Conservation (phyloP, 2,329 filamentous ascomycete species). For the Monosporascus ibericus region DNA sequence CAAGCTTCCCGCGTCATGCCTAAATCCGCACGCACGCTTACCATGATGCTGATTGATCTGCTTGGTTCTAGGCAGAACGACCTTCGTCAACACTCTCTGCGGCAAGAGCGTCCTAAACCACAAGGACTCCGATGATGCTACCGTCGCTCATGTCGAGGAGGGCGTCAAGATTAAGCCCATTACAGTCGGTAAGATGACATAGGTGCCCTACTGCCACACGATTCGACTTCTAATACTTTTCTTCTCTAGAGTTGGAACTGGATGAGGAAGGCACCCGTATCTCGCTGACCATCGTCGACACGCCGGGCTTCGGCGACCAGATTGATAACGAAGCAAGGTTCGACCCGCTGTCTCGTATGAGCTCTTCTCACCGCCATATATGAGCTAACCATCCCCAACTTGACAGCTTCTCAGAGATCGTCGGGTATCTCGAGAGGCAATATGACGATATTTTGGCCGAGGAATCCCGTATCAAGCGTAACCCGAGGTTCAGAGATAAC, state of each 20-base stretch:
- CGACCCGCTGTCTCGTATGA: constrained; percentile 14
- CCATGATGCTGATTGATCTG: constrained; percentile 5
- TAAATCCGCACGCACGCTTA: background rate
- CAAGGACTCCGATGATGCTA: constrained; percentile 89
- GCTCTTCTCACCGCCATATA: constrained; percentile 19
- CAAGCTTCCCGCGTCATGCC: constrained; percentile 4
- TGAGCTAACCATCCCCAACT: background rate
- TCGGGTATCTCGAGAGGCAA: constrained; percentile 96
- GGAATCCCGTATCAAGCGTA: constrained; percentile 99
- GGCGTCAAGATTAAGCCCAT: constrained; percentile 98
- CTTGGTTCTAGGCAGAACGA: constrained; percentile 70
- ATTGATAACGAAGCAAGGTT: constrained; percentile 99
- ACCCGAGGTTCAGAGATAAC: constrained; percentile 98
- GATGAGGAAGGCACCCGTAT: constrained; percentile 98
- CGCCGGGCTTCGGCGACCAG: constrained; percentile 95
- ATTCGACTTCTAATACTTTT: constrained; percentile 17
- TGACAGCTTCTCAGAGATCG: constrained; percentile 87
- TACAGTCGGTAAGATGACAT: constrained; percentile 72
- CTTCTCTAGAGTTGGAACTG: constrained; percentile 71
- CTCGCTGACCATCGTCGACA: constrained; percentile 96
- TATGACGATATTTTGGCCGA: constrained; percentile 99
- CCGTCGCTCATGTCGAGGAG: constrained; percentile 85
- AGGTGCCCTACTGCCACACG: background rate
- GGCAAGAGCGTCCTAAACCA: constrained; percentile 84
- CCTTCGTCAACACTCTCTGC: constrained; percentile 99